These are phyloP conservation scores for Smallanthus sonchifolius DNA, from an alignment of 129 eudicot species.

Conservation along the genomic window DNA sequence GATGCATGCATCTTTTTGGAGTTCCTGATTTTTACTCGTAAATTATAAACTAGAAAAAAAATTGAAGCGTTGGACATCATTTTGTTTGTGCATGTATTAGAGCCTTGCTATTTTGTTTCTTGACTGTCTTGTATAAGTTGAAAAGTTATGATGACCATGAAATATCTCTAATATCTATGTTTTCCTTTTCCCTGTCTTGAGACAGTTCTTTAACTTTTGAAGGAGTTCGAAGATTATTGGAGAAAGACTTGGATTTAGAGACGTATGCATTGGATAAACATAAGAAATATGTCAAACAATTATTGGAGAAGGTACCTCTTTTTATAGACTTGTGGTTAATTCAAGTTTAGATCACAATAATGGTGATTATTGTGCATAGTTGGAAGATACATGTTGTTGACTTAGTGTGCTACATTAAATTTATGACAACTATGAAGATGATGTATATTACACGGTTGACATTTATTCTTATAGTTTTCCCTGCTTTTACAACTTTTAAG, in stretches of 20 bases:
- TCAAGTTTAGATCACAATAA: background rate
- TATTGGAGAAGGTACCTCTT: conserved; percentile 57
- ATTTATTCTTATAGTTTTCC: background rate
- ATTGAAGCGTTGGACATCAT: background rate
- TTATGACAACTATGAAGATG: background rate
- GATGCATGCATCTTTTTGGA: background rate
- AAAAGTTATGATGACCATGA: background rate
- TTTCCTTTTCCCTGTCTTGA: background rate
- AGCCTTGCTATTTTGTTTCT: background rate
- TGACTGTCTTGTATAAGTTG: background rate
- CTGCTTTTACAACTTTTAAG: background rate
- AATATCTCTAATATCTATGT: conserved; percentile 8
- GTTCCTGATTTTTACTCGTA: background rate
- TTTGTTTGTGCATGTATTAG: background rate
- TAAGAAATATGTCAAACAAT: conserved; percentile 57
- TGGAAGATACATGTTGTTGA: background rate
- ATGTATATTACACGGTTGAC: background rate
- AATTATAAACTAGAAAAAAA: background rate
- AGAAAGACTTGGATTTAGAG: conserved; percentile 75
- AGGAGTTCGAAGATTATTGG: conserved; percentile 71
- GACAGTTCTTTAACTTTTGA: conserved; percentile 78
- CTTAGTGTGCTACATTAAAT: background rate
- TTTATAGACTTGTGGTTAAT: background rate
- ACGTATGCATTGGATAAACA: conserved; percentile 68
- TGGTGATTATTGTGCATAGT: background rate